A percentile compares a stretch with the other conserved stretches of the same genome.
These are phyloP conservation scores for Ascochyta fabae DNA, from an alignment of 2,329 filamentous ascomycete genomes.

Conservation along the genomic window DNA sequence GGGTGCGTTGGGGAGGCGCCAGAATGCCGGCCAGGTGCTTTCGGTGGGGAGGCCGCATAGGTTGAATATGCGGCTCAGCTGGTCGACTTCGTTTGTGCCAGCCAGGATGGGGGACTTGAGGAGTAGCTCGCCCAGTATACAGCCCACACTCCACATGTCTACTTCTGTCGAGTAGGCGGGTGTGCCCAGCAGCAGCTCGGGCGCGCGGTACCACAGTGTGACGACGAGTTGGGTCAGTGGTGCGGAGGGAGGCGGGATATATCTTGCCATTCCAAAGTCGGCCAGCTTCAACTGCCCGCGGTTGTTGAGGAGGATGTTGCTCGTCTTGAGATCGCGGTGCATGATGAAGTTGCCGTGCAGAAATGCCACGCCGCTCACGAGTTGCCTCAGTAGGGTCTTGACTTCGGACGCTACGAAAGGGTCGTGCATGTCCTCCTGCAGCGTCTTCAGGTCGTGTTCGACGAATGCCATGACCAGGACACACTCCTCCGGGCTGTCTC, in stretches of 20 bases:
- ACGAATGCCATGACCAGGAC: conserved; percentile 97
- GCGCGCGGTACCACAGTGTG: conserved; percentile 94
- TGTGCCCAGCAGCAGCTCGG: conserved; percentile 85
- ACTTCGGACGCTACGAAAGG: conserved; percentile 91
- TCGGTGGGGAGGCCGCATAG: conserved; percentile 87
- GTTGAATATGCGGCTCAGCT: conserved; percentile 80
- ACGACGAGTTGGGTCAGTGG: conserved; percentile 90
- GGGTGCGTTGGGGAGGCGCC: conserved; percentile 84
- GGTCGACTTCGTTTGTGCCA: conserved; percentile 90
- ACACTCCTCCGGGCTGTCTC: conserved; percentile 70
- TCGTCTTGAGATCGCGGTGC: conserved; percentile 49
- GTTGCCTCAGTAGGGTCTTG: conserved; percentile 86
- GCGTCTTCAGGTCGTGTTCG: conserved; percentile 92
- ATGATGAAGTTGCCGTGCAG: conserved; percentile 91
- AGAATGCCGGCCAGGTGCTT: conserved; percentile 84
- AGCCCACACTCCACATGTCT: conserved; percentile 96
- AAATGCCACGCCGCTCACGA: conserved; percentile 80
- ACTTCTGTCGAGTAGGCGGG: conserved; percentile 76
- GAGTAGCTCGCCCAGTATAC: conserved; percentile 92
- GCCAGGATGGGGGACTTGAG: conserved; percentile 82
- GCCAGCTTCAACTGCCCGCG: conserved; percentile 93
- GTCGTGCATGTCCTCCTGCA: conserved; percentile 92
- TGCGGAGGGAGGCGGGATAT: conserved; percentile 73
- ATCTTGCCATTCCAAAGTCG: conserved; percentile 97
- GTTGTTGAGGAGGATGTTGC: conserved; percentile 84